These are phyloP conservation scores for Aspergillus campestris DNA, from an alignment of 495 filamentous ascomycete genomes.

Conservation along the genomic window DNA sequence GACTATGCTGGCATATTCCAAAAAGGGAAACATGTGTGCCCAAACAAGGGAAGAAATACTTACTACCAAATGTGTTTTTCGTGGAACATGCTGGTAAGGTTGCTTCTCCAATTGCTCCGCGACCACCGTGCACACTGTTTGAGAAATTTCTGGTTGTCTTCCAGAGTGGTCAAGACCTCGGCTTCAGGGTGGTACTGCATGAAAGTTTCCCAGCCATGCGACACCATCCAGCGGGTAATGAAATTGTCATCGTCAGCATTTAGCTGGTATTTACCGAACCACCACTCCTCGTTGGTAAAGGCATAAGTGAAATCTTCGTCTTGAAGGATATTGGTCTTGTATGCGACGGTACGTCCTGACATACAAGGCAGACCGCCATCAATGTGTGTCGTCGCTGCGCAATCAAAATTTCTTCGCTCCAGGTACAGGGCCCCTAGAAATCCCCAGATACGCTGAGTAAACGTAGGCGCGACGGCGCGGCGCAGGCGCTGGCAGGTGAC, in stretches of 20 bases:
- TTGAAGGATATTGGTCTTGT: constrained; percentile 73
- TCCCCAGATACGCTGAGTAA: constrained; percentile 55
- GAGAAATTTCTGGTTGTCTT: constrained; percentile 64
- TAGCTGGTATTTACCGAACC: constrained; percentile 57
- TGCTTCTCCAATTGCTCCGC: constrained; percentile 74
- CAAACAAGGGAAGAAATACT: constrained; percentile 26
- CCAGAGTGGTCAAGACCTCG: constrained; percentile 67
- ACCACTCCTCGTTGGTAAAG: constrained; percentile 66
- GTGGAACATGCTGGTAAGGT: constrained; percentile 64
- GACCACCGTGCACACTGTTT: constrained; percentile 77
- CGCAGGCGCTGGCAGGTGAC: constrained; percentile 76
- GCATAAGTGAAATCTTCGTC: constrained; percentile 62
- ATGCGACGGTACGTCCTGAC: constrained; percentile 78
- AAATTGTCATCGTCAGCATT: constrained; percentile 84
- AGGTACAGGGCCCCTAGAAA: constrained; percentile 79
- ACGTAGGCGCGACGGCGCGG: constrained; percentile 48
- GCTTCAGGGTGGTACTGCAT: constrained; percentile 69
- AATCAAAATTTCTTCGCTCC: constrained; percentile 80
- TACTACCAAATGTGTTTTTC: constrained; percentile 63
- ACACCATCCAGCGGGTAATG: constrained; percentile 72
- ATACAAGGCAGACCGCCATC: constrained; percentile 84
- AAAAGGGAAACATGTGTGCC: constrained; percentile 1
- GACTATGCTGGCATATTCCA: neutral
- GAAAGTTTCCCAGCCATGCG: constrained; percentile 65
- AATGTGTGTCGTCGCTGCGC: constrained; percentile 74